Evolutionary conservation across 2,329 filamentous ascomycete genomes (phyloP), one percentile per base, ranked within the genome.

Genomic region (Cladophialophora exuberans): DNA sequence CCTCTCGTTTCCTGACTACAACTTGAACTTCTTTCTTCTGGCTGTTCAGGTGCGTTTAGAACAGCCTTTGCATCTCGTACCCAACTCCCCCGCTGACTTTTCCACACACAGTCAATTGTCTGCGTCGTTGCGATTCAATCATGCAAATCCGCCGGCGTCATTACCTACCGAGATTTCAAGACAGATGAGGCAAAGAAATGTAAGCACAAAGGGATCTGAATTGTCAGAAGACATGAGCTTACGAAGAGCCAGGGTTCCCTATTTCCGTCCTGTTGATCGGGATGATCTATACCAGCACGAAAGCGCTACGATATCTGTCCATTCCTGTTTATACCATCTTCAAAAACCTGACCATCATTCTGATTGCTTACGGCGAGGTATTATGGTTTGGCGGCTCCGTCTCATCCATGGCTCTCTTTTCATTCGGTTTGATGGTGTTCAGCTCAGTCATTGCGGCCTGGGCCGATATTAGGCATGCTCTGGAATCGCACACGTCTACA

Each of bases 271-370:
- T 97, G 59, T 86, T 99, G 62, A 94, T 97, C 69, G 92, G 91
- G 71, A 99, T 97, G 94, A 97, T 99, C 75, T 99, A 97, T 77
- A 97, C 94, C 52, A 87, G 90, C 68, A 94, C 90, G 68, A 97
- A 97, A 79, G 91, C 94, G 17, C 85, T 99, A 41, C 91, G 97
- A 75, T 97, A 87, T 75, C 88, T 99, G 59, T 97, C 92, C 26
- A 96, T 99, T 52, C 94, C 94, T 20, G 94, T 99, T 22, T 99
- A 99, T 77, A 99, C 94, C 52, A 99, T 99, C 72, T 99, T 99
- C 83, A 99, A 99, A 83, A 99, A 99, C 78, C 76, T 99, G 79
- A 97, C 94, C 59, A 99, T 96, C 73, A 97, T 99, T 67, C 85
- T 97, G 62, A 99, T 97, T 68, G 94, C 94, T 52, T 99, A 99